Conservation (phyloP, 441 rosid species). For the Euphorbia celastroides region DNA sequence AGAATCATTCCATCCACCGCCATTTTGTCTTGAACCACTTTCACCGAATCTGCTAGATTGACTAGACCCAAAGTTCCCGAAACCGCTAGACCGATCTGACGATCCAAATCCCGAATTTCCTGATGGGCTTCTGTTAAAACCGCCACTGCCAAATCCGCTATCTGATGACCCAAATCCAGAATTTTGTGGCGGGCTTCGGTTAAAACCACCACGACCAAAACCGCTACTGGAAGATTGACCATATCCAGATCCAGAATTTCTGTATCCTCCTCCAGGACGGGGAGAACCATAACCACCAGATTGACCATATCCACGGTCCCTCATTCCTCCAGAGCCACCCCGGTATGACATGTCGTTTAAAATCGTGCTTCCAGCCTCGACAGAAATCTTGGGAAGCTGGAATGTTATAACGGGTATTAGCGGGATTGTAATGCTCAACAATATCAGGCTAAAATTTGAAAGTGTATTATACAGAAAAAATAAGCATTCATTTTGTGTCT, state of each 20-base stretch:
- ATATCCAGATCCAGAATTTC: conserved; percentile 35
- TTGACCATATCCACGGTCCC: conserved; percentile 43
- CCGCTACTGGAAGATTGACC: conserved; percentile 26
- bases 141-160: conserved; percentile 30
- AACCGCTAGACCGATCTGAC: conserved; percentile 40
- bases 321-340: conserved; percentile 42
- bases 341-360: conserved; percentile 35
- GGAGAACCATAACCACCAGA: conserved; percentile 31
- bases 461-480: neutral
- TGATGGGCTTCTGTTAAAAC: conserved; percentile 28
- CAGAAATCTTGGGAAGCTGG: conserved; percentile 75
- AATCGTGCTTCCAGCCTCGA: conserved; percentile 48
- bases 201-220: too few species aligned
- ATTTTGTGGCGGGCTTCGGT: too few species aligned
- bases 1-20: conserved; percentile 14
- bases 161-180: neutral
- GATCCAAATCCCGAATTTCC: conserved; percentile 32
- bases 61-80: conserved; percentile 43
- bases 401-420: conserved; percentile 12
- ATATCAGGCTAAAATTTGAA: neutral
- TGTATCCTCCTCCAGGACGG: conserved; percentile 31
- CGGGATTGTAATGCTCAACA: neutral
- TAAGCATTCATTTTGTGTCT: neutral
- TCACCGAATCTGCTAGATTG: conserved; percentile 34
- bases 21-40: conserved; percentile 6